Base-by-base conservation (phyloP, 768 basidiomycete species). In the Lactarius akahatsu region DNA sequence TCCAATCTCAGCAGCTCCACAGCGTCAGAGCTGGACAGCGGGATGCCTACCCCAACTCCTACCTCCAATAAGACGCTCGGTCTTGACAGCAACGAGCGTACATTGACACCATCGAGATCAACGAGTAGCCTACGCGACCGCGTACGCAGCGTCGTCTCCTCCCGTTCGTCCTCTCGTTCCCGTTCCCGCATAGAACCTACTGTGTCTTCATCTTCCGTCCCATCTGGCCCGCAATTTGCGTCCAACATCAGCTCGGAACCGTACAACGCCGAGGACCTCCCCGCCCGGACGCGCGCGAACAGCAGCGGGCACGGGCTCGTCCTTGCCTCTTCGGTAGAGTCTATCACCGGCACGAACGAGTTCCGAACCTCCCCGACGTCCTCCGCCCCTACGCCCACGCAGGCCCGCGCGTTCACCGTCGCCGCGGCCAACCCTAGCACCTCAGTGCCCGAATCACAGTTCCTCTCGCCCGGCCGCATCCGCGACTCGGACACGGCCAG, bases 291-390 rank as follows among this genome's bases (percentile, higher is more conserved):
- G 23, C 34, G 8, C 1, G 10, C 2, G 4, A 55, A 26, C 11
- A 16, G 47, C 61, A 71, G 72, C 20, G 36, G 43, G 38, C 10
- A 20, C 59, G 67, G 73, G 23, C 54, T 58, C 28, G 23, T 32
- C 68, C 71, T 73, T 69, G 69, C 76, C 2, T 73, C 78, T 38
- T 76, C 82, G 59, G 78, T 80, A 23, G 83, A 85, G 60, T 83
- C 82, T 20, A 83, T 84, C 7, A 81, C 79, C 3, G 50, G 59
- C 40, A 8, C 41, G 7, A 11, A 16, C 18, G 62, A 64, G 30
- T 34, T 45, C 34, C 55, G 55, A 9, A 28, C 61, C 15, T 66
- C 69, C 8, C 59, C 68, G 8, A 55, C 54, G 5, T 52, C 64
- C n/a, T 26, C 32, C 10, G n/a, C 36, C 11, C 55, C 61, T 1